phyloP scores from a whole-genome alignment of 2,329 filamentous ascomycete genomes.

The Fusarium denticulatum region DNA sequence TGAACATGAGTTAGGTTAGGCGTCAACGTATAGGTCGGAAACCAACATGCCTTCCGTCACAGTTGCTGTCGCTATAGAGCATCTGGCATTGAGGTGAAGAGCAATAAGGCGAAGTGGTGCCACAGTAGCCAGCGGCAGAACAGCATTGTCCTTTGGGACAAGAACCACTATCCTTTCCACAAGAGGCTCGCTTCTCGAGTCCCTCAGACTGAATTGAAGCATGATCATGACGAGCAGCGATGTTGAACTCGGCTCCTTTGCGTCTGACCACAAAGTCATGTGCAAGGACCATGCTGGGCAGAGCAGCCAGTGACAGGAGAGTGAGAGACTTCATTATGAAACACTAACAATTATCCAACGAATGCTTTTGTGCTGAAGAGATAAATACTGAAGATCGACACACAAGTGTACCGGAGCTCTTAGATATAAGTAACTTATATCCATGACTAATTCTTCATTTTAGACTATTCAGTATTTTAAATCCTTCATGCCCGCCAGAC shows the following conservation, averaged over 20 bases:
- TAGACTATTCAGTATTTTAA: too few species aligned
- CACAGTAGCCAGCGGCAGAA: constrained; percentile 49
- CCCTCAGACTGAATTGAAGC: not conserved
- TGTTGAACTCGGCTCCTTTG: constrained; percentile 13
- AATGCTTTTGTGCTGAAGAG: not conserved
- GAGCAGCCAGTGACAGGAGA: not conserved
- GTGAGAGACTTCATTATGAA: constrained; percentile 8
- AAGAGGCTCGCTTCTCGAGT: constrained; percentile 26
- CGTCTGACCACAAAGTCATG: constrained; percentile 12
- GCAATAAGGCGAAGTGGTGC: constrained; percentile 46
- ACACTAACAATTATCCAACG: not conserved
- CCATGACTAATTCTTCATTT: not conserved
- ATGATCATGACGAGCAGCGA: not conserved
- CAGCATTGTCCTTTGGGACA: constrained; percentile 48
- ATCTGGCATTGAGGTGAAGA: constrained; percentile 50
- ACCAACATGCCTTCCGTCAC: constrained; percentile 49
- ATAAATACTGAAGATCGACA: not conserved
- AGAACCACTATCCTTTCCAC: constrained; percentile 45
- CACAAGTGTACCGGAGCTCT: not conserved
- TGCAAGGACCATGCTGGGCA: not conserved
- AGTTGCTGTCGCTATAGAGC: constrained; percentile 47
- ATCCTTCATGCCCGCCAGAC: not conserved
- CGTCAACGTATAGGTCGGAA: too few species aligned
- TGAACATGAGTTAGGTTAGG: constrained; percentile 10
- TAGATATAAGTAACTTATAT: not conserved